A percentile compares a stretch with the other conserved stretches of the same genome.
These are phyloP conservation scores for Penicillium manginii DNA, from an alignment of 495 filamentous ascomycete species.

Conservation along the genomic window DNA sequence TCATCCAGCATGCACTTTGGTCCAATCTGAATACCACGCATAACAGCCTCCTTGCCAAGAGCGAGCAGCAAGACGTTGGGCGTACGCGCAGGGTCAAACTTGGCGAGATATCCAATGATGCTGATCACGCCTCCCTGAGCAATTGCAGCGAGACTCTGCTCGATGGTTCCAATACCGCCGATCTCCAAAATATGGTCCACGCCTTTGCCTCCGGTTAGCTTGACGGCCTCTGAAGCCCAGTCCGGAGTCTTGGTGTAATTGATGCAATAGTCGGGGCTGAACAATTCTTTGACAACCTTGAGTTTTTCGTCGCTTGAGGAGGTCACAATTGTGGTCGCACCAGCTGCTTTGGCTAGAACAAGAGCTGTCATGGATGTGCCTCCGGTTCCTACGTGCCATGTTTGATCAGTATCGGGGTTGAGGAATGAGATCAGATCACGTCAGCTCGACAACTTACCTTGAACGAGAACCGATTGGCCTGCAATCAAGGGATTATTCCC, in stretches of 20 bases:
- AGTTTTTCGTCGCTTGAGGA: constrained; percentile 34
- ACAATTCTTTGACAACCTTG: constrained; percentile 18
- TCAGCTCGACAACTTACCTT: constrained; percentile 51
- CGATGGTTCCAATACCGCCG: constrained; percentile 12
- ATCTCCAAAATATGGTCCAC: constrained; percentile 19
- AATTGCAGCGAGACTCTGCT: constrained; percentile 21
- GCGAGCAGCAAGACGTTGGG: constrained; percentile 17
- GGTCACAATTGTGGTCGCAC: constrained; percentile 34
- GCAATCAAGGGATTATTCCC: constrained; percentile 54
- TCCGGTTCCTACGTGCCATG: constrained; percentile 32
- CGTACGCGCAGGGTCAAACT: not conserved
- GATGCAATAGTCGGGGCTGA: constrained; percentile 27
- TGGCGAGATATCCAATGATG: constrained; percentile 25
- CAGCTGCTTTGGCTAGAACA: constrained; percentile 30
- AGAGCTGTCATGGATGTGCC: constrained; percentile 35
- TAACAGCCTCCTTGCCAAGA: constrained; percentile 14
- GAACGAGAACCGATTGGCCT: constrained; percentile 67
- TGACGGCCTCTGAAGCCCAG: constrained; percentile 33
- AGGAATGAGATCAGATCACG: not conserved
- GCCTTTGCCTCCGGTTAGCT: constrained; percentile 33
- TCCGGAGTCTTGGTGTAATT: constrained; percentile 37
- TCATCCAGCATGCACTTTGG: constrained; percentile 21
- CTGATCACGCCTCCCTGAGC: constrained; percentile 19
- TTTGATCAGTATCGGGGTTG: not conserved
- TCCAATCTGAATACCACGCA: constrained; percentile 20